Base-by-base conservation (phyloP, 2,329 filamentous ascomycete species). In the Penicillium sclerotigenum region DNA sequence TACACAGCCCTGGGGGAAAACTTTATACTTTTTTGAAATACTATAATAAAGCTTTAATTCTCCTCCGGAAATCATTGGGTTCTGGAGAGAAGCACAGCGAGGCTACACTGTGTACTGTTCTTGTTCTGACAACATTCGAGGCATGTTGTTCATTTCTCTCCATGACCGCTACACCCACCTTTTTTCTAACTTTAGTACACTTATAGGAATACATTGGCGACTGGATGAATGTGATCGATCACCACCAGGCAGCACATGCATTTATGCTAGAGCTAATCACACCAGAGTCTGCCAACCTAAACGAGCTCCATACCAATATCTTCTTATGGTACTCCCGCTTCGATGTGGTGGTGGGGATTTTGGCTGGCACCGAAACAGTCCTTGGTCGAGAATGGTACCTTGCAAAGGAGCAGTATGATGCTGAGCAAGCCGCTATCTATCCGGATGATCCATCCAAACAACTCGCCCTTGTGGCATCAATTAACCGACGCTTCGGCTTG, bases 101-200 rank as follows among this genome's bases (percentile, higher is more conserved):
- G 47, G 83, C 87, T 7, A 96, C 88, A 0, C 79, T 97, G 31
- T 73, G 97, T 57, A 95, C 93, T 0, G 92, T 97, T 20, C 77
- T 99, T 40, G 92, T 97, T 67, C 82, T 97, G 47, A 91, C 92
- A 53, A 95, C 90, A 3, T 94, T 97, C 54, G 94, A 99, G 83
- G 91, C 95, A 80, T 68, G 78, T 61, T 18, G 34, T 29, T 22
- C 22, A 46, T 20, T 36, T 38, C 56, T 62, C 49, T 24, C 8
- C 8, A 11, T 34, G 28, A 11, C 42, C 33, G 31, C 37, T 54
- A 28, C 34, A 26, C 20, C 9, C 2, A 33, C 47, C 2, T 34
- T 56, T 56, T 14, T 18, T 5, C 47, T 43, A 47, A 20, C 20
- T 33, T 51, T 56, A 58, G 67, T 51, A 34, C 47, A 42, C 26